Conservation (phyloP, 1,284 basidiomycete species). For the Malassezia japonica region DNA sequence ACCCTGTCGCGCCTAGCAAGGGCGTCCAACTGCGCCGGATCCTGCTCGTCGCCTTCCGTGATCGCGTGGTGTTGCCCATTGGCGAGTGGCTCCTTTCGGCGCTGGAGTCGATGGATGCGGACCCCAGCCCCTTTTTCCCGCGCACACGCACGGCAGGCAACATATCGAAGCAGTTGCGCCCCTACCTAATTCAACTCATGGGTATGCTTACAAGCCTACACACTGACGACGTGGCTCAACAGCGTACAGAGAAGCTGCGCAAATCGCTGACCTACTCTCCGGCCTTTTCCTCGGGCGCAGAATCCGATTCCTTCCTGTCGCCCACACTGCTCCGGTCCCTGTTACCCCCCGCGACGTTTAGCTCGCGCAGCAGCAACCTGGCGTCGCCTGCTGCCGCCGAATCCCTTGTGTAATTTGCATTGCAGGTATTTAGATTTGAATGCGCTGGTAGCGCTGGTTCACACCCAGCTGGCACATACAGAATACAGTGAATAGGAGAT, state of each 20-base stretch:
- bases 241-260: constrained; percentile 38
- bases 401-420: neutral
- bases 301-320: no score
- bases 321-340: no score
- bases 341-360: no score
- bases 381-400: neutral
- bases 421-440: constrained; percentile 21
- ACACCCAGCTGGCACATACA: constrained; percentile 52
- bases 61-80: constrained; percentile 50
- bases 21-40: constrained; percentile 62
- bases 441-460: constrained; percentile 38
- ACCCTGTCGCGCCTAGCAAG: neutral
- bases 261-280: neutral
- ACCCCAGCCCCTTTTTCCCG: no score
- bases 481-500: constrained; percentile 52
- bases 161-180: constrained; percentile 13
- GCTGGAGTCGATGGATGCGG: constrained; percentile 24
- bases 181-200: constrained; percentile 40
- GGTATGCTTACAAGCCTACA: constrained; percentile 38
- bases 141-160: neutral
- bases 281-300: no score
- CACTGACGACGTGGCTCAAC: constrained; percentile 47
- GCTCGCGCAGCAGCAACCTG: neutral
- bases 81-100: constrained; percentile 31
- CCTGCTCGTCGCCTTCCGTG: constrained; percentile 68